A percentile compares a stretch with the other conserved stretches of the same genome.
These are phyloP conservation scores for Cryptococcus wingfieldii DNA, from an alignment of 1,284 basidiomycete species.

Conservation along the genomic window DNA sequence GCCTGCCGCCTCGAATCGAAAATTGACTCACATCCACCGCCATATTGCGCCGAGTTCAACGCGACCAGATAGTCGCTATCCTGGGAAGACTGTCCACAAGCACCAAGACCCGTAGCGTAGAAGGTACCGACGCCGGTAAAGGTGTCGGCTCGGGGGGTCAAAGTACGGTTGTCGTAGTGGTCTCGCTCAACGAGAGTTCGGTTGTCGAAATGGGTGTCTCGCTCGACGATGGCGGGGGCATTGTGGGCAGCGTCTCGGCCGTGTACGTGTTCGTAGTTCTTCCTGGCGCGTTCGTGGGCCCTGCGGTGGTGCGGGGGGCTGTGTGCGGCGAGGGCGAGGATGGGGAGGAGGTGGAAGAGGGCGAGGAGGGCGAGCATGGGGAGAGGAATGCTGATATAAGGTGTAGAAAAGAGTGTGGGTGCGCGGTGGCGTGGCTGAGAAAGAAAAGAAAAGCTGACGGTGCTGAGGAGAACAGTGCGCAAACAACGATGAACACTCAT, in stretches of 20 bases:
- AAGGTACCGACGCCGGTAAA: conserved; percentile 22
- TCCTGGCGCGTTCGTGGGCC: conserved; percentile 10
- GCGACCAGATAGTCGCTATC: conserved; percentile 30
- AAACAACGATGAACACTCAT: too few relatives aligned
- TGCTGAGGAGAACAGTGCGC: too few relatives aligned
- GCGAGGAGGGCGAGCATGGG: conserved; percentile 6
- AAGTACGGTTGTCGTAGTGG: conserved; percentile 7
- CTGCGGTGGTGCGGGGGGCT: conserved; percentile 7
- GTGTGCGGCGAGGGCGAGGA: conserved; percentile 6
- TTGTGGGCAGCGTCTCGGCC: background rate
- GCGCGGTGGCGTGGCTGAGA: too few relatives aligned
- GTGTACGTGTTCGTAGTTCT: conserved; percentile 14
- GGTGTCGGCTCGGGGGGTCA: conserved; percentile 9
- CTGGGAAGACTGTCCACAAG: conserved; percentile 24
- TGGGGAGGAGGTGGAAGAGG: conserved; percentile 9
- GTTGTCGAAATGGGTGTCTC: conserved; percentile 5
- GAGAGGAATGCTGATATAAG: too few relatives aligned
- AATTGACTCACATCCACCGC: conserved; percentile 27
- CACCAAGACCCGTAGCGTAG: conserved; percentile 29
- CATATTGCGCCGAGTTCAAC: conserved; percentile 32
- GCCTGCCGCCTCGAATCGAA: background rate
- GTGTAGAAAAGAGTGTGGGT: too few relatives aligned
- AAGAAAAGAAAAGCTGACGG: too few relatives aligned
- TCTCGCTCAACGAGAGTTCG: conserved; percentile 5
- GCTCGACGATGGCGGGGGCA: background rate